Conservation (phyloP, 345 rosid species). For the Clarkia xantiana region DNA sequence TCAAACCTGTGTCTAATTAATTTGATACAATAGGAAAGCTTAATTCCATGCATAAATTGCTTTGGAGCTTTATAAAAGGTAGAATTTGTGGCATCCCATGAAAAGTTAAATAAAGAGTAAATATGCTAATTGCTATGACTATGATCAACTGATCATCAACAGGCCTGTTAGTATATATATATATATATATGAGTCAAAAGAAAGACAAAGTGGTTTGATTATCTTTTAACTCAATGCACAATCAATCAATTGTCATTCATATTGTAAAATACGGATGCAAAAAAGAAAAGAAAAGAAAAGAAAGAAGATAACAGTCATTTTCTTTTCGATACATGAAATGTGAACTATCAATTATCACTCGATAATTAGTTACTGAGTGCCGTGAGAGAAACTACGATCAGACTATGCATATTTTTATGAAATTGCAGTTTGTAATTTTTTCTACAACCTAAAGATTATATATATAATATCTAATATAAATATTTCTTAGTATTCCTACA, state of each 20-base stretch:
- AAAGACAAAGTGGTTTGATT: not conserved
- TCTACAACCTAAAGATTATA: too few species aligned
- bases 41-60: not conserved
- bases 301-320: conserved; percentile 4
- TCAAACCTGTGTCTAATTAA: too few species aligned
- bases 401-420: too few species aligned
- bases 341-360: too few species aligned
- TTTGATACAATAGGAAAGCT: not conserved
- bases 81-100: not conserved
- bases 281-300: not conserved
- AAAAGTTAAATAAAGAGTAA: not conserved
- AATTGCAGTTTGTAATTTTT: too few species aligned
- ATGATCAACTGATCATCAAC: too few species aligned
- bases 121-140: not conserved
- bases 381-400: too few species aligned
- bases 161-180: too few species aligned
- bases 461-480: too few species aligned
- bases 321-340: too few species aligned
- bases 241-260: not conserved
- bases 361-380: too few species aligned
- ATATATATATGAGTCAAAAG: not conserved
- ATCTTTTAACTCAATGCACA: not conserved
- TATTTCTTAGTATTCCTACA: too few species aligned
- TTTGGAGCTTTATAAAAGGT: not conserved
- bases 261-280: not conserved